phyloP scores from a whole-genome alignment of 306 rosid genomes.

The Senna tora region DNA sequence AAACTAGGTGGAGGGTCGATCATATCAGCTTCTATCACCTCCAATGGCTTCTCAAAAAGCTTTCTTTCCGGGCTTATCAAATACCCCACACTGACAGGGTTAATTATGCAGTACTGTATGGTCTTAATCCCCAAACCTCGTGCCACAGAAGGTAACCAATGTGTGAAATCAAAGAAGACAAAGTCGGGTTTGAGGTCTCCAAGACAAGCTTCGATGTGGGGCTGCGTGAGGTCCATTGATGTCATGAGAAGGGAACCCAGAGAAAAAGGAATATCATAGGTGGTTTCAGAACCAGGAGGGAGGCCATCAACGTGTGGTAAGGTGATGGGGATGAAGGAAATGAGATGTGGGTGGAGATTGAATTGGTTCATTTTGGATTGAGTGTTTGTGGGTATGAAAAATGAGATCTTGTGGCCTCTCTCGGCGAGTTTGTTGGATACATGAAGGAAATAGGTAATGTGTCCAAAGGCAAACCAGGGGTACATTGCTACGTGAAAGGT shows the following conservation, averaged over 20 bases:
- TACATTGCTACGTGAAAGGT: constrained; percentile 60
- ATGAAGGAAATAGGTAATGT: constrained; percentile 58
- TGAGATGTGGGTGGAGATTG: constrained; percentile 61
- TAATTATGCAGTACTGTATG: constrained; percentile 39
- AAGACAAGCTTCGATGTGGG: constrained; percentile 43
- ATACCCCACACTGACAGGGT: constrained; percentile 53
- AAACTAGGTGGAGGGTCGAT: constrained; percentile 51
- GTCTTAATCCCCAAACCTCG: constrained; percentile 47
- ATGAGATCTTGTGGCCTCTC: constrained; percentile 64
- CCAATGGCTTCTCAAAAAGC: constrained; percentile 25
- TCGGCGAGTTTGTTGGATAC: constrained; percentile 70
- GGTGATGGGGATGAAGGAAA: constrained; percentile 59
- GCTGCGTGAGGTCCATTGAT: constrained; percentile 70
- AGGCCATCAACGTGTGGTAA: constrained; percentile 69
- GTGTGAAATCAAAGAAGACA: constrained; percentile 57
- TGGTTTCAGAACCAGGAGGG: constrained; percentile 62
- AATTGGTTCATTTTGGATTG: constrained; percentile 49
- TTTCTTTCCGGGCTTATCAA: constrained; percentile 46
- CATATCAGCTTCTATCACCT: constrained; percentile 36
- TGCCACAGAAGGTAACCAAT: constrained; percentile 66
- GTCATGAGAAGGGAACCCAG: constrained; percentile 47
- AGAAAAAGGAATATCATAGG: constrained; percentile 55
- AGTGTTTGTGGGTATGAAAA: constrained; percentile 54
- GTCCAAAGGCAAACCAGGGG: constrained; percentile 83
- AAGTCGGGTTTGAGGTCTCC: constrained; percentile 51